phyloP scores from a whole-genome alignment of 2,329 filamentous ascomycete genomes.

The Fusarium bulbicola region DNA sequence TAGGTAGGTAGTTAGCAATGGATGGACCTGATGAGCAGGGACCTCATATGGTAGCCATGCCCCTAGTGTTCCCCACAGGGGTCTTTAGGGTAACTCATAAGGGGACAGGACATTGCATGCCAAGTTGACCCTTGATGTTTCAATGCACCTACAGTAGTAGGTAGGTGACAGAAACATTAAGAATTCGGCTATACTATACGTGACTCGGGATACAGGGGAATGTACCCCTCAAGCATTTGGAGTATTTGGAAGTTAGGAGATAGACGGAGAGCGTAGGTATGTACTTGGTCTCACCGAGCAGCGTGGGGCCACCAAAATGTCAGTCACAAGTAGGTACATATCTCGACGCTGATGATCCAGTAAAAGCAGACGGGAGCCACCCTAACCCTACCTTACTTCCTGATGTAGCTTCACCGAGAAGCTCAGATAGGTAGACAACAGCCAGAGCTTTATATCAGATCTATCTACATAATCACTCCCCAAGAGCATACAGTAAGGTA shows the following conservation, averaged over 20 bases:
- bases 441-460: neutral
- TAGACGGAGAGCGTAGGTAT: neutral
- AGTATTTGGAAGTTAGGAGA: neutral
- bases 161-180: neutral
- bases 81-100: constrained; percentile 21
- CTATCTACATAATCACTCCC: neutral
- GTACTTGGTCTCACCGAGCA: neutral
- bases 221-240: too few species aligned
- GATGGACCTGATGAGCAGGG: neutral
- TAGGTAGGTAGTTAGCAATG: neutral
- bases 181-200: neutral
- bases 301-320: constrained; percentile 5
- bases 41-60: constrained; percentile 12
- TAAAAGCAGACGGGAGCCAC: neutral
- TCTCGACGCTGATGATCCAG: neutral
- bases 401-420: constrained; percentile 10
- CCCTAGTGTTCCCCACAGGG: neutral
- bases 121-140: neutral
- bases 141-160: neutral
- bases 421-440: neutral
- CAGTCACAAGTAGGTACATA: neutral
- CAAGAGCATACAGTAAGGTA: neutral
- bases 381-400: neutral
- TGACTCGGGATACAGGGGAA: neutral
- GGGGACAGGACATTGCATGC: neutral